phyloP scores from a whole-genome alignment of 192 early-diverging fungal genomes.

The Backusella mclennaniae region DNA sequence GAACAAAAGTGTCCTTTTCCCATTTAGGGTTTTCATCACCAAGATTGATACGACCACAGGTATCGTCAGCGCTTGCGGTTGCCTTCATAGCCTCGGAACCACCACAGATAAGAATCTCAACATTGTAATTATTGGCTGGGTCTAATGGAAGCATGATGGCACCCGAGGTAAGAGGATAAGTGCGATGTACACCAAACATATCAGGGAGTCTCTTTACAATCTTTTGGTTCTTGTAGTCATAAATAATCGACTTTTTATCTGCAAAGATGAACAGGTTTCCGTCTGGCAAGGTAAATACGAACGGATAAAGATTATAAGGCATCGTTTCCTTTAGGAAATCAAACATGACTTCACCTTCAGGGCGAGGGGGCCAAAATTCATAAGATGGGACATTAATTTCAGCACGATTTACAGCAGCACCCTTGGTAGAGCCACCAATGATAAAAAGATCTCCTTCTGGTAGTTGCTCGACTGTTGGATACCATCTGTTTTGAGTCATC shows the following conservation, averaged over 20 bases:
- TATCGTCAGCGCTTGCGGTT: conserved; percentile 31
- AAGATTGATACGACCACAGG: conserved; percentile 48
- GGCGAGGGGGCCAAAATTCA: conserved; percentile 41
- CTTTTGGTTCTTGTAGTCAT: conserved; percentile 42
- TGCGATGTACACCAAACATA: conserved; percentile 41
- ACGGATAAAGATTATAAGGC: conserved; percentile 45
- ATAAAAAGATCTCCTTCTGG: conserved; percentile 53
- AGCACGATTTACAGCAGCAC: conserved; percentile 40
- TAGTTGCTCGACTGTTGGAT: conserved; percentile 41
- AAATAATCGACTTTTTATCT: conserved; percentile 51
- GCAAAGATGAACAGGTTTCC: conserved; percentile 53
- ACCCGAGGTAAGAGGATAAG: conserved; percentile 57
- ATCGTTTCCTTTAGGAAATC: conserved; percentile 42
- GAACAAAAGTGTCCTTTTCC: conserved; percentile 51
- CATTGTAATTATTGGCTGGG: conserved; percentile 52
- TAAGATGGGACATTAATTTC: conserved; percentile 44
- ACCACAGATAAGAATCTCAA: conserved; percentile 60
- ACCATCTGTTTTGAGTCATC: conserved; percentile 39
- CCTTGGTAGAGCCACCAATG: conserved; percentile 52
- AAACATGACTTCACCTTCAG: conserved; percentile 33
- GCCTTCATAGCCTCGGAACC: conserved; percentile 41
- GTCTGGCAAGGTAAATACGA: conserved; percentile 49
- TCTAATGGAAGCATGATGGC: conserved; percentile 55
- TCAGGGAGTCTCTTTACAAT: conserved; percentile 40
- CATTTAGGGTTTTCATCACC: conserved; percentile 37